Percentiles rank a stretch among this genome's conserved stretches.
Conservation (phyloP, 352 stramenopile genomes). For the Discostella stelligera region DNA sequence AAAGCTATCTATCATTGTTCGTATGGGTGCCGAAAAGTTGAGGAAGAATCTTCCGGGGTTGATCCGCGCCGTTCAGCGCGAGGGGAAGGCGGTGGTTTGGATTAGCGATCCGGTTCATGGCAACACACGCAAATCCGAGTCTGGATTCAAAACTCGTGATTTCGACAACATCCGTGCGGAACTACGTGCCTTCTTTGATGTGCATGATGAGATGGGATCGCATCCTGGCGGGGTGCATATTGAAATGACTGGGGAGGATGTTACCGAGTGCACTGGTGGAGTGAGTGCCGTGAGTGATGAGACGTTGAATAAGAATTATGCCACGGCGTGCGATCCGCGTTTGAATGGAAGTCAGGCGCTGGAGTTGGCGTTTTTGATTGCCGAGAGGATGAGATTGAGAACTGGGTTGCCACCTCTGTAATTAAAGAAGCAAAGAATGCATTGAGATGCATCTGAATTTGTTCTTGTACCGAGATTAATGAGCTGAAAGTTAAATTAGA, state of each 20-base stretch:
- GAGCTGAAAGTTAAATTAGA: too few relatives aligned
- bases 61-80: constrained; percentile 93
- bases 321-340: constrained; percentile 96
- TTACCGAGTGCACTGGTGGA: constrained; percentile 98
- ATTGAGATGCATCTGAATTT: too few relatives aligned
- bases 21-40: constrained; percentile 94
- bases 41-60: constrained; percentile 91
- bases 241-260: constrained; percentile 97
- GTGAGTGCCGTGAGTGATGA: constrained; percentile 90
- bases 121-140: constrained; percentile 96
- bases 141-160: constrained; percentile 94
- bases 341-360: constrained; percentile 98
- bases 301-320: constrained; percentile 91
- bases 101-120: constrained; percentile 95
- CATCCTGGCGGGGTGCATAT: constrained; percentile 91
- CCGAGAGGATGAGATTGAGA: constrained; percentile 86
- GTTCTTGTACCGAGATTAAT: too few relatives aligned
- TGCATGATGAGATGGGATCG: constrained; percentile 92
- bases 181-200: constrained; percentile 96
- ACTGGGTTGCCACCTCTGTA: constrained; percentile 77
- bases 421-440: neutral
- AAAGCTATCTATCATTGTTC: constrained; percentile 97
- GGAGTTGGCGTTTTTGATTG: constrained; percentile 96
- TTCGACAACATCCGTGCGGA: constrained; percentile 97
- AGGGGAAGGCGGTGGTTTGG: constrained; percentile 93